Percentiles rank a stretch among this genome's conserved stretches.
These are phyloP conservation scores for Chaetomiaceae sp. DNA, from an alignment of 2,329 filamentous ascomycete species.

Conservation along the genomic window DNA sequence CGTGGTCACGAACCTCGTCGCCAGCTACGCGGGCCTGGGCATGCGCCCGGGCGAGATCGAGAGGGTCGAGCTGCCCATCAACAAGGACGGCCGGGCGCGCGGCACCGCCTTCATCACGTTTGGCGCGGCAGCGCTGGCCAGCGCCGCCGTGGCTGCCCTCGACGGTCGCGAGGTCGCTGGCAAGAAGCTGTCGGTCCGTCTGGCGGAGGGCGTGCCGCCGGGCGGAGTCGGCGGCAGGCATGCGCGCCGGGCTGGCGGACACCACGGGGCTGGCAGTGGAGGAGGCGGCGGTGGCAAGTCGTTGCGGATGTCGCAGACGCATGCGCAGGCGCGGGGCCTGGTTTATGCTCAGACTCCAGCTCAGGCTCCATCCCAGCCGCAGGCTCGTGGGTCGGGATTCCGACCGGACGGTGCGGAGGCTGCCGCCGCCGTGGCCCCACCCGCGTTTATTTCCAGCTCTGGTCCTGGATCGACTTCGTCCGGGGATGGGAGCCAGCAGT, in stretches of 20 bases:
- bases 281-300: too few relatives aligned
- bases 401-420: too few relatives aligned
- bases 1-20: slow-evolving; percentile 1
- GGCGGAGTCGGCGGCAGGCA: not conserved
- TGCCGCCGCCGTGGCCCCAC: too few relatives aligned
- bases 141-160: not conserved
- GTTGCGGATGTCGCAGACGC: too few relatives aligned
- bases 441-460: too few relatives aligned
- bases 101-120: slow-evolving; percentile 16
- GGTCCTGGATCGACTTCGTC: not conserved
- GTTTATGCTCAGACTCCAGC: too few relatives aligned
- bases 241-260: not conserved
- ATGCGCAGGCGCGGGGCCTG: too few relatives aligned
- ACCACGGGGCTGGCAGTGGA: not conserved
- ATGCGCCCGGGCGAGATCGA: slow-evolving; percentile 7
- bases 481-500: not conserved
- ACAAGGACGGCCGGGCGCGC: slow-evolving; percentile 4
- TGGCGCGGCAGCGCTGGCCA: not conserved
- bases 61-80: slow-evolving; percentile 6
- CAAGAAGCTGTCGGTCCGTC: slow-evolving; percentile 1
- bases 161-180: slow-evolving; percentile 6
- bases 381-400: too few relatives aligned
- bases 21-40: slow-evolving; percentile 5
- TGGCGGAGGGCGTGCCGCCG: slow-evolving; percentile 2
- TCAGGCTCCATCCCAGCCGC: too few relatives aligned